Percentiles rank a stretch among this genome's conserved stretches.
Conservation (phyloP, 179 eudicot species). For the Silene coronaria region DNA sequence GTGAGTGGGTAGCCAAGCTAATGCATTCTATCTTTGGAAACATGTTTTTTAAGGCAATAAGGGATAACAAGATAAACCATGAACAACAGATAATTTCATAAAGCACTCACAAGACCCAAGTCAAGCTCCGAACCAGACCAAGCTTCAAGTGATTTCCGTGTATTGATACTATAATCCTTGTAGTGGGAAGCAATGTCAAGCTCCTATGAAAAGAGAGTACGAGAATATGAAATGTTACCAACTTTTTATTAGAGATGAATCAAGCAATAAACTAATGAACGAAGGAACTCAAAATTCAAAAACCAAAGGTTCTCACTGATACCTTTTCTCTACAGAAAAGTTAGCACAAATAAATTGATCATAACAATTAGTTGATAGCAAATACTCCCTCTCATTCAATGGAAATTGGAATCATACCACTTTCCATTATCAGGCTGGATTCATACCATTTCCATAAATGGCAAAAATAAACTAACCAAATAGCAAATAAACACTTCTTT, state of each 20-base stretch:
- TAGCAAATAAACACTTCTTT: no score
- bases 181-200: constrained; percentile 62
- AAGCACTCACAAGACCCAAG: constrained; percentile 79
- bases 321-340: background rate
- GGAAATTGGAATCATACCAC: no score
- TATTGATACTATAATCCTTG: constrained; percentile 54
- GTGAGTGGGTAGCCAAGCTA: background rate
- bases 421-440: no score
- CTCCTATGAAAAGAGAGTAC: constrained; percentile 41
- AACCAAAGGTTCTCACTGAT: background rate
- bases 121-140: constrained; percentile 82
- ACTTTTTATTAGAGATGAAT: background rate
- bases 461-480: no score
- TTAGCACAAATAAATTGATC: background rate
- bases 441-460: no score
- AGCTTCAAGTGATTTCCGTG: constrained; percentile 86
- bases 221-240: background rate
- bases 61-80: background rate
- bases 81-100: constrained; percentile 1
- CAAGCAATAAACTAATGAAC: constrained; percentile 12
- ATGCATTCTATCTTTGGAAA: background rate
- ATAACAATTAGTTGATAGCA: background rate
- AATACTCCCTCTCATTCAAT: background rate
- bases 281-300: constrained; percentile 1
- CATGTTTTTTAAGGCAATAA: background rate